These are phyloP conservation scores for Bretschneidera sinensis DNA, from an alignment of 345 rosid species.

Conservation along the genomic window DNA sequence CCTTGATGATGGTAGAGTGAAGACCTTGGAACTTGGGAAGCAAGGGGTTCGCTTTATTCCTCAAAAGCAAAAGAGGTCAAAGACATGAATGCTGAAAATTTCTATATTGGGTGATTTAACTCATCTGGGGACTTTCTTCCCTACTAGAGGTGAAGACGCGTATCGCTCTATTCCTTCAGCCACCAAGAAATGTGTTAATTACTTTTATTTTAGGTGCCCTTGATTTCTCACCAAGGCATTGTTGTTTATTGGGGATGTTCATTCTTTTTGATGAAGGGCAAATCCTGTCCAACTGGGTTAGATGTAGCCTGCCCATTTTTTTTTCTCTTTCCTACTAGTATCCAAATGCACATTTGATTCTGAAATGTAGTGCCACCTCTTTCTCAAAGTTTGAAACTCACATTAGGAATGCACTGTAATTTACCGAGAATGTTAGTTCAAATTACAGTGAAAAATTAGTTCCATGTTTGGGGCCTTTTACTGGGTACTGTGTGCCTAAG, in stretches of 20 bases:
- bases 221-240: background rate
- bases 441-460: too few species aligned
- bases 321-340: background rate
- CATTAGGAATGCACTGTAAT: too few species aligned
- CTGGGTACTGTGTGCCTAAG: background rate
- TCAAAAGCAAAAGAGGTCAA: constrained; percentile 84
- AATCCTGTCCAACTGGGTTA: background rate
- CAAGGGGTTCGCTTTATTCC: constrained; percentile 83
- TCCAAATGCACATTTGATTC: background rate
- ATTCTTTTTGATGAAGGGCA: background rate
- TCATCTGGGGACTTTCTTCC: constrained; percentile 14
- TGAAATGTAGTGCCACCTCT: too few species aligned
- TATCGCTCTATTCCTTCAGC: background rate
- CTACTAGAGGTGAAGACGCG: constrained; percentile 9
- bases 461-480: background rate
- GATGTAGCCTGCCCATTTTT: background rate
- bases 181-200: background rate
- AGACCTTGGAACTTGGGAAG: constrained; percentile 76
- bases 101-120: constrained; percentile 4
- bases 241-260: background rate
- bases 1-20: constrained; percentile 75
- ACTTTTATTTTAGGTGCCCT: background rate
- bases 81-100: constrained; percentile 25
- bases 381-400: too few species aligned
- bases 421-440: too few species aligned